Percentiles rank a stretch among this genome's conserved stretches.
Evolutionary conservation across 306 rosid genomes (phyloP).

Genomic region (Glycine latifolia): DNA sequence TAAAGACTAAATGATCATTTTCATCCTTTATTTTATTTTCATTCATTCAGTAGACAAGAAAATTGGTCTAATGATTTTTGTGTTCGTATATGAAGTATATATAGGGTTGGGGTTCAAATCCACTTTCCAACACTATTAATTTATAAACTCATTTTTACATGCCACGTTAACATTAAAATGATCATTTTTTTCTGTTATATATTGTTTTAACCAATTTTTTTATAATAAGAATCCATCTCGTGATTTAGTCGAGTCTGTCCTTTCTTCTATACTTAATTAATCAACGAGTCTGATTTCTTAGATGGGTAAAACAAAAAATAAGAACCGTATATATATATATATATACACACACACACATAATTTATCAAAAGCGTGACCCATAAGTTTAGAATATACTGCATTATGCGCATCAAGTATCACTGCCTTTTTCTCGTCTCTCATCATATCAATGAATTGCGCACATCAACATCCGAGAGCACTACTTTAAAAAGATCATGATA

Average conservation of each 20-base stretch:
- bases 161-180: no score
- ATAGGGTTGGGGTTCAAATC: no score
- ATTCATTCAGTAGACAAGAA: no score
- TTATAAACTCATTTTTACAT: no score
- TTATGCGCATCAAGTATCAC: constrained; percentile 27
- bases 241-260: not conserved
- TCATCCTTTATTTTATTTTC: no score
- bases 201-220: no score
- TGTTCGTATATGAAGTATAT: no score
- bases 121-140: no score
- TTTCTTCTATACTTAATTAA: not conserved
- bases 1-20: no score
- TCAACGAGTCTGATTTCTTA: not conserved
- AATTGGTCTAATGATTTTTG: not conserved
- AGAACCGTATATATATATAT: no score
- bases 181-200: no score
- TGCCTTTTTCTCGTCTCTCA: constrained; percentile 21
- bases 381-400: constrained; percentile 7
- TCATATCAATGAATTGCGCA: constrained; percentile 32
- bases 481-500: constrained; percentile 35
- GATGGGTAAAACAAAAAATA: not conserved
- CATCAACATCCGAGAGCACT: constrained; percentile 33
- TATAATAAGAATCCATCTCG: not conserved
- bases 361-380: not conserved
- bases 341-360: no score